phyloP scores from a whole-genome alignment of 2,329 filamentous ascomycete species.

The Fusarium sp. region DNA sequence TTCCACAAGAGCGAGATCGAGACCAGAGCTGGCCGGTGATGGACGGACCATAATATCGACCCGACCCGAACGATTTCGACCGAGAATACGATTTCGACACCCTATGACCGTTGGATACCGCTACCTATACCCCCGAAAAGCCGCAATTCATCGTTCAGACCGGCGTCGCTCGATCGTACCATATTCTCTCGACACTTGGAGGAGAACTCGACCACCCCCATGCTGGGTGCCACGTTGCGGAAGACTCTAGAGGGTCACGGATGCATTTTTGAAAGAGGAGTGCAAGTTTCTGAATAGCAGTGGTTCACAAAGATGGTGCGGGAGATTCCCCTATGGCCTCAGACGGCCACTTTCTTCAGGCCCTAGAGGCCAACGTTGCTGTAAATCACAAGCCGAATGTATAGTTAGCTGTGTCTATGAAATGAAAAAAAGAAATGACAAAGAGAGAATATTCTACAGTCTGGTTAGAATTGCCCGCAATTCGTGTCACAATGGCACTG shows the following conservation, averaged over 20 bases:
- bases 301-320: not conserved
- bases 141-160: not conserved
- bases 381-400: conserved; percentile 5
- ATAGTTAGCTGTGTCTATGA: not conserved
- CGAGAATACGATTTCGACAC: not conserved
- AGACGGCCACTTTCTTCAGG: conserved; percentile 4
- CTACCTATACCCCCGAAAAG: not conserved
- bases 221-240: not conserved
- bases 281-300: not conserved
- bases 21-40: conserved; percentile 43
- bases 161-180: not conserved
- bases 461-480: not conserved
- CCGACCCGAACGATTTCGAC: not conserved
- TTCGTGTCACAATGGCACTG: not conserved
- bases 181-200: not conserved
- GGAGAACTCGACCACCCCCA: not conserved
- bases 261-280: conserved; percentile 1
- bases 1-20: conserved; percentile 62
- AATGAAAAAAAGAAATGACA: not conserved
- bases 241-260: not conserved
- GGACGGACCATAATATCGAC: conserved; percentile 20
- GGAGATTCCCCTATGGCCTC: not conserved
- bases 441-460: not conserved
- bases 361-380: conserved; percentile 21
- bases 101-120: not conserved